Percentiles rank a stretch among this genome's conserved stretches.
Evolutionary conservation across 352 stramenopile genomes (phyloP).

Genomic region (Phytophthora podocarpi): DNA sequence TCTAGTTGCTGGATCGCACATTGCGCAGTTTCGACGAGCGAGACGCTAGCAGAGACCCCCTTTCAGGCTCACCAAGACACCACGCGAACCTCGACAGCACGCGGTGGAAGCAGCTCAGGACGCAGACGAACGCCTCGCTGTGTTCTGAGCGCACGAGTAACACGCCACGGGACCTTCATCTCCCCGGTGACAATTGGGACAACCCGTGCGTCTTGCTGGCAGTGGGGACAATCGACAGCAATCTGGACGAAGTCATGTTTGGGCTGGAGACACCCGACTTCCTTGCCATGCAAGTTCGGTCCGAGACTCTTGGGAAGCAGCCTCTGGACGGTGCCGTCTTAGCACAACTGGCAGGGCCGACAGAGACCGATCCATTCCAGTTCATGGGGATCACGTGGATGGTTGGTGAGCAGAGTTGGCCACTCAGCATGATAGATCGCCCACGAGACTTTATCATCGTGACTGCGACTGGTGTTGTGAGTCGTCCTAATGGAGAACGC

Average conservation of each 20-base stretch:
- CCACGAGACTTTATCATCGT: constrained; percentile 35
- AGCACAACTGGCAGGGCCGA: constrained; percentile 27
- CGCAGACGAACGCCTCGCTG: constrained; percentile 17
- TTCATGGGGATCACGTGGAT: constrained; percentile 36
- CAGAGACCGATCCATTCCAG: constrained; percentile 28
- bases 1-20: constrained; percentile 23
- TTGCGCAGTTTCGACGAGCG: constrained; percentile 21
- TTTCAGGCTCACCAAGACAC: not conserved
- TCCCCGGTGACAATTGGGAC: constrained; percentile 4
- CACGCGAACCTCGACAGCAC: constrained; percentile 6
- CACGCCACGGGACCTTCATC: not conserved
- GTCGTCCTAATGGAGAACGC: constrained; percentile 22
- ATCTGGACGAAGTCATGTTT: constrained; percentile 22
- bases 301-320: not conserved
- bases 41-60: not conserved
- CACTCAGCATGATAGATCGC: constrained; percentile 15
- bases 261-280: constrained; percentile 12
- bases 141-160: constrained; percentile 11
- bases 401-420: constrained; percentile 3
- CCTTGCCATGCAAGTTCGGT: constrained; percentile 17
- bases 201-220: constrained; percentile 15
- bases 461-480: constrained; percentile 27
- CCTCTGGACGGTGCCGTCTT: constrained; percentile 16
- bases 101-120: constrained; percentile 21
- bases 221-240: constrained; percentile 6